Evolutionary conservation across 768 basidiomycete species (phyloP).

Genomic region (Amanita jacksonii): DNA sequence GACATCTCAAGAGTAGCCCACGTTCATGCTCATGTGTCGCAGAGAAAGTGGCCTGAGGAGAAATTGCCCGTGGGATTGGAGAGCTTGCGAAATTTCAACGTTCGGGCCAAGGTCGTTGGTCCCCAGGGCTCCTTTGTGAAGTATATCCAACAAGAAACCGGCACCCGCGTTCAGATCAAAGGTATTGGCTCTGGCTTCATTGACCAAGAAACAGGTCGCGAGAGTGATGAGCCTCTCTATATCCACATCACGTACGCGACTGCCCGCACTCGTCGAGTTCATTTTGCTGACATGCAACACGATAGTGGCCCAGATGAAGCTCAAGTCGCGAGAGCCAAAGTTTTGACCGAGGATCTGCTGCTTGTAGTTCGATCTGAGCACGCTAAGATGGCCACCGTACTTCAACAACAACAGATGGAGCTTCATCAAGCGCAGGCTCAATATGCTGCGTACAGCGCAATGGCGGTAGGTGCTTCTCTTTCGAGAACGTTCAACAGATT

Average conservation of each 20-base stretch:
- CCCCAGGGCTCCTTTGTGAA: constrained; percentile 97
- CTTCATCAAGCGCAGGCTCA: constrained; percentile 76
- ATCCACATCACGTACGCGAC: constrained; percentile 78
- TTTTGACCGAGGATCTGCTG: constrained; percentile 80
- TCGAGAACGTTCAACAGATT: neutral
- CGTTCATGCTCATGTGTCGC: neutral
- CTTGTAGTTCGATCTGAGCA: constrained; percentile 85
- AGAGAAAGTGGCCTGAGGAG: constrained; percentile 98
- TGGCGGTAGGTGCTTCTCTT: constrained; percentile 36
- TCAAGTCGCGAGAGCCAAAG: constrained; percentile 81
- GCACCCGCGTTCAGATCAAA: constrained; percentile 95
- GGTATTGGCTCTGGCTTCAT: constrained; percentile 92
- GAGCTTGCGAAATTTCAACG: constrained; percentile 91
- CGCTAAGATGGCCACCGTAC: constrained; percentile 57
- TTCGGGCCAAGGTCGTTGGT: constrained; percentile 95
- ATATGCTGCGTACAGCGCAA: constrained; percentile 63
- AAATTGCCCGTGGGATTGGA: constrained; percentile 87
- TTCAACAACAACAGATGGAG: constrained; percentile 78
- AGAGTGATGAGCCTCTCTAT: constrained; percentile 85
- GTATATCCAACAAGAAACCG: constrained; percentile 94
- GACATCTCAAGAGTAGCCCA: neutral
- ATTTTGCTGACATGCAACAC: constrained; percentile 5
- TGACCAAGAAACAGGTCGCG: constrained; percentile 68
- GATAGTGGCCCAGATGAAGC: constrained; percentile 71
- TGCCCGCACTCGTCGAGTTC: neutral